Base-by-base conservation (phyloP, 768 basidiomycete species). In the Calocybe cyanea region DNA sequence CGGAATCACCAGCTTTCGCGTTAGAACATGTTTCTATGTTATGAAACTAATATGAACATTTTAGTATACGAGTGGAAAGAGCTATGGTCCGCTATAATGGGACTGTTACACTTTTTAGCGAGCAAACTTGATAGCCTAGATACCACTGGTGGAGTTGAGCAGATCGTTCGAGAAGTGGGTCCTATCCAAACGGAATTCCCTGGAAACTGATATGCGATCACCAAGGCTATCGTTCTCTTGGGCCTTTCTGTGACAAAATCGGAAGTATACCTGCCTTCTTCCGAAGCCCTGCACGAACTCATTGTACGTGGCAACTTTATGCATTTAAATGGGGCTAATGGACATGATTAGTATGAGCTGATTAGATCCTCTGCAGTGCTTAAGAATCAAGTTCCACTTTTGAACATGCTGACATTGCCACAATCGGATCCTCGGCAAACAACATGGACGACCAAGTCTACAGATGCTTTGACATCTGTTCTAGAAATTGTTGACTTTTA, bases 21-120 rank as follows among this genome's bases (percentile, higher is more conserved):
- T 49, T 18, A n/a, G 45, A 7, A n/a, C n/a, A 25, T 50, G 4
- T 10, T 20, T 20, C 7, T 24, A 1, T 17, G 4, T 9, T 10
- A 23, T 9, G 18, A 37, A 1, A 35, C 6, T 5, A 28, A 40
- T 41, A 15, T 34, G 10, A n/a, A 5, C 19, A 20, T 14, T 30
- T 15, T 45, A 86, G 83, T 78, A 7, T 86, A 86, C 52, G 65
- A 78, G 34, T 87, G 85, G 84, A 65, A 70, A 47, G 79, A 81
- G 40, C 55, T 85, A 10, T 87, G 84, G 85, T 67, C 63, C 41
- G 73, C 80, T 5, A 53, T 84, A 9, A 53, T 83, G 19, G 73
- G 70, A 2, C 54, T 86, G 2, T 62, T 86, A 10, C 70, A 63
- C 19, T 86, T 86, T 53, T 47, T 84, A 13, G 66, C 75, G 8